Evolutionary conservation across 192 early-diverging fungal genomes (phyloP).

Genomic region (Funneliformis geosporum): DNA sequence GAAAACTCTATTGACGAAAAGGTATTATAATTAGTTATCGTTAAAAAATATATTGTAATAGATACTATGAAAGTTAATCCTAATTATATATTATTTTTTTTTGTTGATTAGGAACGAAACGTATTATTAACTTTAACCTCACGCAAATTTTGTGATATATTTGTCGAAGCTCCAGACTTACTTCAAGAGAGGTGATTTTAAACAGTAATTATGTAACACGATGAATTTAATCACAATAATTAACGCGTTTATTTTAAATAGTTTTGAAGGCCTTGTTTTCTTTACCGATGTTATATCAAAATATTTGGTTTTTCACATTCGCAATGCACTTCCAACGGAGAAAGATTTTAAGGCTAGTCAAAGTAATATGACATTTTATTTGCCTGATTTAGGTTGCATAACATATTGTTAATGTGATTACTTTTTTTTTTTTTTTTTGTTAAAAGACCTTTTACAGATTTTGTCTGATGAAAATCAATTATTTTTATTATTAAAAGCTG

Average conservation of each 20-base stretch:
- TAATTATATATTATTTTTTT: neutral
- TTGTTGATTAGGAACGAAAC: slow-evolving; percentile 36
- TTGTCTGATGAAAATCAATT: slow-evolving; percentile 40
- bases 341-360: slow-evolving; percentile 35
- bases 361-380: slow-evolving; percentile 27
- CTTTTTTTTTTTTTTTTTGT: neutral
- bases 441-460: slow-evolving; percentile 37
- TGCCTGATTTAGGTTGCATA: neutral
- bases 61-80: no score
- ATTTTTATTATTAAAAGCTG: slow-evolving; percentile 44
- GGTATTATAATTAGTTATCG: slow-evolving; percentile 12
- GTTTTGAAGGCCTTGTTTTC: slow-evolving; percentile 33
- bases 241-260: neutral
- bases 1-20: slow-evolving; percentile 20
- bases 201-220: neutral
- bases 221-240: neutral
- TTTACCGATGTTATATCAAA: slow-evolving; percentile 37
- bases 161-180: slow-evolving; percentile 29
- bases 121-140: slow-evolving; percentile 33
- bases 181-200: slow-evolving; percentile 13
- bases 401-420: neutral
- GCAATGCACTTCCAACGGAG: neutral
- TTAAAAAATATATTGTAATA: neutral
- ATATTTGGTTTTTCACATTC: slow-evolving; percentile 12
- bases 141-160: slow-evolving; percentile 38